A percentile compares a stretch with the other conserved stretches of the same genome.
These are phyloP conservation scores for Ricinus communis DNA, from an alignment of 345 rosid genomes.

Conservation along the genomic window DNA sequence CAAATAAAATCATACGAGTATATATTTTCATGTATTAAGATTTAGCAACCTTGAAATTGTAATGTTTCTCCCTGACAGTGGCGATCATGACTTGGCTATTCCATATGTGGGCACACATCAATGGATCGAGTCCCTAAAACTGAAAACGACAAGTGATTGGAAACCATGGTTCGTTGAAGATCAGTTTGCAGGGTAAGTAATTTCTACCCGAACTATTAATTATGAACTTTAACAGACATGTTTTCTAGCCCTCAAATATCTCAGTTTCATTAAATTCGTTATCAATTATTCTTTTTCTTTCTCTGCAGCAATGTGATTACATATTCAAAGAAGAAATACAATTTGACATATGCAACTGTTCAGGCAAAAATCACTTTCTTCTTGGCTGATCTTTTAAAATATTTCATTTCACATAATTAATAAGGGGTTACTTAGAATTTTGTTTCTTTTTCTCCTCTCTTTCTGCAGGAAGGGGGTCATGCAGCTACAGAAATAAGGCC, in stretches of 20 bases:
- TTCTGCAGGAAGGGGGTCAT: slow-evolving; percentile 13
- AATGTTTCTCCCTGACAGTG: slow-evolving; percentile 18
- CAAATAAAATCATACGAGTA: no score
- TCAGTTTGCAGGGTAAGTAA: slow-evolving; percentile 39
- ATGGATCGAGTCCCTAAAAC: slow-evolving; percentile 36
- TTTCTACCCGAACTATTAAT: background rate
- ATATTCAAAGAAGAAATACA: background rate
- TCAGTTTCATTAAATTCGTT: background rate
- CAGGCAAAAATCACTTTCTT: background rate
- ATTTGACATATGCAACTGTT: slow-evolving; percentile 5
- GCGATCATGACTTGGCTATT: slow-evolving; percentile 40
- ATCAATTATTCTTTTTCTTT: background rate
- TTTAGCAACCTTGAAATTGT: no score
- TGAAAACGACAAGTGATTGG: slow-evolving; percentile 25
- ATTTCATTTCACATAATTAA: no score
- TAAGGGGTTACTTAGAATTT: no score
- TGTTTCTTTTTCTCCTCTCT: background rate
- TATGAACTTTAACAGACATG: background rate
- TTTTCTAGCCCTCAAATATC: no score
- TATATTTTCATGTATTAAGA: no score
- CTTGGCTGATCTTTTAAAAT: no score
- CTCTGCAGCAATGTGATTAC: background rate
- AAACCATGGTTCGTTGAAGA: slow-evolving; percentile 37
- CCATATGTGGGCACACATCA: slow-evolving; percentile 27
- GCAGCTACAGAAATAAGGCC: slow-evolving; percentile 1